Base-by-base conservation (phyloP, 306 rosid genomes). In the Trichosanthes cucumerina region DNA sequence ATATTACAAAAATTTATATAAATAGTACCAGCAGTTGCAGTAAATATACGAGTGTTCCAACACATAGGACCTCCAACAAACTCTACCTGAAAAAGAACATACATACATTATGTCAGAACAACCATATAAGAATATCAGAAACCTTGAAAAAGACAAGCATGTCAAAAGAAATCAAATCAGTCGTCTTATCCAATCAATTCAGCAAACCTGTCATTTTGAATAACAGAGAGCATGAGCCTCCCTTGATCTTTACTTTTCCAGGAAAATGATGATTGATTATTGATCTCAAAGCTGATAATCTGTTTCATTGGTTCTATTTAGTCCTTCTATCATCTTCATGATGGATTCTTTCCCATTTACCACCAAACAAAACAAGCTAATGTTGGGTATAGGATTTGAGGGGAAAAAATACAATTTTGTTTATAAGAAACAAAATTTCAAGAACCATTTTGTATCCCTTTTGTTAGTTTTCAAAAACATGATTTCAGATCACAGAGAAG, bases 51-150 rank as follows among this genome's bases (percentile, higher is more conserved):
- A 21, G 92, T 92, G 83, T 91, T 91, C 99, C 99, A 95, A 80
- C 99, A 95, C 96, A 95, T 87, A 33, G 97, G 97, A 59, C 97
- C 99, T 33, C 99, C 99, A 76, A 95, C 97, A 74, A 95, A 92
- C 88, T 95, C 99, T 66, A 95, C 98, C 95, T 94, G 89, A 81
- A 77, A 81, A 75, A 70, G 50, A 14, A 33, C 65, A 75, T 28
- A 33, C 65, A 75, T 28, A 10, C 71, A 33, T 53, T 58, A 60
- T 44, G 6, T 1, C 21, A 58, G 26, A 23, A 18, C 58, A 24
- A 54, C 38, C 64, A 23, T 15, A 46, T 26, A 59, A 23, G 13
- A 15, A 21, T 43, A 69, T 69, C 34, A 69, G 31, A 44, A 70
- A 38, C 5, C 16, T 36, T 23, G 26, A 12, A 21, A 14, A 12